Percentiles rank a stretch among this genome's conserved stretches.
Evolutionary conservation across 1,284 basidiomycete species (phyloP).

Genomic region (Apiotrichum mycotoxinovorans): DNA sequence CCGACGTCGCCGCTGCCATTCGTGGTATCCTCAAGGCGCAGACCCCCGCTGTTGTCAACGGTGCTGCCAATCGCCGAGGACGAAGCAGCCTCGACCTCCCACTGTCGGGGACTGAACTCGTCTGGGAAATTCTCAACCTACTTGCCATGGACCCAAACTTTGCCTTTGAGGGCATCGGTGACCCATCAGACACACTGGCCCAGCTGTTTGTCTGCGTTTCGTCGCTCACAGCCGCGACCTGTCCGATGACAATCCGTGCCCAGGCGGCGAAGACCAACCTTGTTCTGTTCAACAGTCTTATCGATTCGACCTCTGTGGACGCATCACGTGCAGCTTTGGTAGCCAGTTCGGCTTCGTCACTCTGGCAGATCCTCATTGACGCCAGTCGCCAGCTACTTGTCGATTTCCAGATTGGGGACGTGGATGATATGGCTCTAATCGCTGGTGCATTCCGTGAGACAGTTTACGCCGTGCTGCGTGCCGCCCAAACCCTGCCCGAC

Average conservation of each 20-base stretch:
- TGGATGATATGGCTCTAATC: slow-evolving; percentile 29
- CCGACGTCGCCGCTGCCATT: slow-evolving; percentile 25
- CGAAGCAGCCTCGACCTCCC: slow-evolving; percentile 21
- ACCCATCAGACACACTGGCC: slow-evolving; percentile 20
- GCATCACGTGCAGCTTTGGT: slow-evolving; percentile 7
- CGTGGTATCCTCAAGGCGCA: slow-evolving; percentile 31
- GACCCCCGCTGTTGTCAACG: slow-evolving; percentile 7
- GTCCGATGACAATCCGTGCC: slow-evolving; percentile 26
- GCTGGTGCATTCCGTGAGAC: slow-evolving; percentile 30
- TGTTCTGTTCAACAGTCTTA: slow-evolving; percentile 22
- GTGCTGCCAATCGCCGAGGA: slow-evolving; percentile 7
- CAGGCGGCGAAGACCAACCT: slow-evolving; percentile 29
- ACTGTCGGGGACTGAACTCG: slow-evolving; percentile 23
- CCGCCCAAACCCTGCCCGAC: slow-evolving; percentile 12
- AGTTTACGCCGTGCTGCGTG: slow-evolving; percentile 18
- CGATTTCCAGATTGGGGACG: slow-evolving; percentile 37
- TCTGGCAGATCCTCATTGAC: slow-evolving; percentile 41
- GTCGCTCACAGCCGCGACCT: slow-evolving; percentile 27
- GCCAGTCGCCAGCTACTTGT: slow-evolving; percentile 33
- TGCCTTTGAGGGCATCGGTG: slow-evolving; percentile 22
- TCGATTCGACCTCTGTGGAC: slow-evolving; percentile 9
- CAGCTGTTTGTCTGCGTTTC: slow-evolving; percentile 26
- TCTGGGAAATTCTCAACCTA: slow-evolving; percentile 33
- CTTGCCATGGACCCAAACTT: slow-evolving; percentile 32
- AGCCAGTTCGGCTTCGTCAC: slow-evolving; percentile 10